Base-by-base conservation (phyloP, 2,329 filamentous ascomycete species). In the Trichoderma koningii region DNA sequence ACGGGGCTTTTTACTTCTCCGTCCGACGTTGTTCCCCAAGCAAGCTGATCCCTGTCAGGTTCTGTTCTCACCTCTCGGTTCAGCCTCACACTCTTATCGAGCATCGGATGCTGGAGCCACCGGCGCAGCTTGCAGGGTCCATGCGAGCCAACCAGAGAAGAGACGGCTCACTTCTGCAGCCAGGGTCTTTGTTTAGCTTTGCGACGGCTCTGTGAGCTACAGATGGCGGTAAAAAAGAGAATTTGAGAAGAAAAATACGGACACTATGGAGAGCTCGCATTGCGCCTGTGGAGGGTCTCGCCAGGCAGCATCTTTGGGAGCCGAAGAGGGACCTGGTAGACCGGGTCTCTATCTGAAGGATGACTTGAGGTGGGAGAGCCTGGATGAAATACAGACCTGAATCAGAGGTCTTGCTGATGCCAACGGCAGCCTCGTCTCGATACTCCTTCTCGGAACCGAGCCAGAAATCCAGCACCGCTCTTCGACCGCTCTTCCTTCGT, bases 51-150 rank as follows among this genome's bases (percentile, higher is more conserved):
- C 62, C 62, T 52, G 53, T 21, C 53, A 7, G 28, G n/a, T 34
- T 21, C 26, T n/a, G 28, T 30, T 14, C 10, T 34, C 23, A 52
- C 1, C 34, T 23, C n/a, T 64, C 30, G 42, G 55, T 65, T 65
- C 56, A 65, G 64, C 64, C 56, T 61, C 64, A 48, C 56, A 23
- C n/a, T 55, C 28, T 47, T 45, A 52, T 62, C 26, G 50, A 62
- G 38, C 12, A 14, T 57, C 26, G 55, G 23, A 30, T 57, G n/a
- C 55, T 47, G 10, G 23, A 47, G 41, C 55, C 19, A 52, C 38
- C 48, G 17, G 59, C 47, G 59, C 9, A 55, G 41, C 19, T 26
- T 19, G 38, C 17, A 26, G 26, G 28, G 34, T 38, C 60, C 14
- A 14, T 38, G 34, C 10, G 34, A 34, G 60, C 48, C 42, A 26